Conservation (phyloP, 2,329 filamentous ascomycete genomes). For the Fusarium buxicola region DNA sequence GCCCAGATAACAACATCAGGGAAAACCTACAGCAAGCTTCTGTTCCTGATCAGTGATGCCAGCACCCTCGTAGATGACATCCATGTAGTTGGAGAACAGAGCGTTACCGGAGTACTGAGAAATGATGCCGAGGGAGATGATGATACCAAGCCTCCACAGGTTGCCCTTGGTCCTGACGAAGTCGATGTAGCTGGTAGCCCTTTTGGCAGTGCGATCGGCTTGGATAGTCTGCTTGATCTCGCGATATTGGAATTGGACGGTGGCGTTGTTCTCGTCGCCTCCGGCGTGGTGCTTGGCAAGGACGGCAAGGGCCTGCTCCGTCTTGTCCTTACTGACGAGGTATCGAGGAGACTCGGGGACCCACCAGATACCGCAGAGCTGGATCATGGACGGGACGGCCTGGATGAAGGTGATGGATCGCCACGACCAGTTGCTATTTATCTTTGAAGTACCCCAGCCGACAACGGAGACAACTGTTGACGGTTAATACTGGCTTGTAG, state of each 20-base stretch:
- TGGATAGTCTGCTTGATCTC: slow-evolving; percentile 74
- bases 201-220: slow-evolving; percentile 64
- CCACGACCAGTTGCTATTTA: slow-evolving; percentile 74
- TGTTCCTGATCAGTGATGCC: slow-evolving; percentile 68
- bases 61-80: slow-evolving; percentile 69
- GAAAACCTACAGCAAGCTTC: slow-evolving; percentile 62
- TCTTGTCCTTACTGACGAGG: slow-evolving; percentile 71
- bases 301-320: slow-evolving; percentile 70
- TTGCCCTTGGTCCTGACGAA: slow-evolving; percentile 73
- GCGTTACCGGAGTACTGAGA: slow-evolving; percentile 77
- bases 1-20: not conserved
- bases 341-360: slow-evolving; percentile 76
- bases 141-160: slow-evolving; percentile 70
- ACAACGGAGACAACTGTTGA: slow-evolving; percentile 66
- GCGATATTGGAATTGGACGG: slow-evolving; percentile 73
- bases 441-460: slow-evolving; percentile 70
- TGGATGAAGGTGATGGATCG: slow-evolving; percentile 74
- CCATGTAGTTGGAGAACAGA: slow-evolving; percentile 75
- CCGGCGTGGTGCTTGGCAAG: slow-evolving; percentile 74
- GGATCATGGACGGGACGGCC: slow-evolving; percentile 69
- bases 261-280: slow-evolving; percentile 66
- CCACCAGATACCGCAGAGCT: slow-evolving; percentile 73
- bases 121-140: slow-evolving; percentile 73
- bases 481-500: not conserved
- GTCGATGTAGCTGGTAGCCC: slow-evolving; percentile 66